Evolutionary conservation across 2,329 filamentous ascomycete genomes (phyloP).

Genomic region (Neonectria magnoliae): DNA sequence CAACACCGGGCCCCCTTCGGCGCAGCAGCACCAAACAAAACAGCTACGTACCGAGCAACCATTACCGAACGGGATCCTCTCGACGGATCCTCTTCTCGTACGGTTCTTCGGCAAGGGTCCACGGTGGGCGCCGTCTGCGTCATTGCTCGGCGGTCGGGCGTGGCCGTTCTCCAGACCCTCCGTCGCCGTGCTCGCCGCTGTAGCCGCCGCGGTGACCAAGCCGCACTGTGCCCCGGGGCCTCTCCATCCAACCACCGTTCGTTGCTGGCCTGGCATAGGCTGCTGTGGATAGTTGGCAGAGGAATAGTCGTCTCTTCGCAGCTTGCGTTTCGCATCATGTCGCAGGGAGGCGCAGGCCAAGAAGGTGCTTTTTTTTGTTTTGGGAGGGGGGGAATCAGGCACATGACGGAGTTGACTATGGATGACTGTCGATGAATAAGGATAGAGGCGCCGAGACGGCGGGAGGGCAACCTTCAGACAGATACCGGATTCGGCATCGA

Average conservation of each 20-base stretch:
- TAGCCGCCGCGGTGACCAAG: slow-evolving; percentile 18
- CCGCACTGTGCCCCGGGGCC: slow-evolving; percentile 15
- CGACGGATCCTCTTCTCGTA: slow-evolving; percentile 10
- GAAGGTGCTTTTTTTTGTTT: neutral
- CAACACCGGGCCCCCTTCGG: neutral
- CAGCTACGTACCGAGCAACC: neutral
- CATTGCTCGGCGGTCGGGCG: slow-evolving; percentile 15
- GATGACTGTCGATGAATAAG: neutral
- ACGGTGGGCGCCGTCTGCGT: slow-evolving; percentile 13
- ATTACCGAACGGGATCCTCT: neutral
- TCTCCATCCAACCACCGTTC: neutral
- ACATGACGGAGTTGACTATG: neutral
- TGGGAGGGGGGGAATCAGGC: neutral
- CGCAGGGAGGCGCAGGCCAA: neutral
- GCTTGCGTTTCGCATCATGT: neutral
- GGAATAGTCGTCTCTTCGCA: neutral
- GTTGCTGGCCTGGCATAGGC: neutral
- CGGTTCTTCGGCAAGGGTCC: slow-evolving; percentile 21
- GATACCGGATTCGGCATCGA: neutral
- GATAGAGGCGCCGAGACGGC: neutral
- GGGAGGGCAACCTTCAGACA: neutral
- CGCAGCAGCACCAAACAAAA: neutral
- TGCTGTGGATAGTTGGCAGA: neutral
- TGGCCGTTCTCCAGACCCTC: slow-evolving; percentile 14
- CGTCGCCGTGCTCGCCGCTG: slow-evolving; percentile 21